Conservation (phyloP, 441 rosid genomes). For the Rhodomyrtus psidioides region DNA sequence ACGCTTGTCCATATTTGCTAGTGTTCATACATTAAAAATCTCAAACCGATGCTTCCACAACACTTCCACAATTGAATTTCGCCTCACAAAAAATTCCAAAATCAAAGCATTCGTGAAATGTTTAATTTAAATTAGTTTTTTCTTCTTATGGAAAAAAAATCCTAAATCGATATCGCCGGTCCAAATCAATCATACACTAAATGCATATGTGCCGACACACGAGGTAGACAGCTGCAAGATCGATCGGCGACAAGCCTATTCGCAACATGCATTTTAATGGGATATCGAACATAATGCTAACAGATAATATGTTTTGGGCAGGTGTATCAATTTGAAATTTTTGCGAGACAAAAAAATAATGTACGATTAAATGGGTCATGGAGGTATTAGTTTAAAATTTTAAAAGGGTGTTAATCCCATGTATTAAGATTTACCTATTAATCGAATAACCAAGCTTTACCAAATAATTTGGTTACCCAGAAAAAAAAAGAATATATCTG, state of each 20-base stretch:
- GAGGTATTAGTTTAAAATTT: fast-evolving
- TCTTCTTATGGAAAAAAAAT: background rate
- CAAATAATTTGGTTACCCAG: background rate
- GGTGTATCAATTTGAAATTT: background rate
- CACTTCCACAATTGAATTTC: too few relatives aligned
- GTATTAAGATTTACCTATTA: background rate
- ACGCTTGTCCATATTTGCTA: background rate
- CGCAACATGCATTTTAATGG: background rate
- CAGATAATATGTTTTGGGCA: fast-evolving
- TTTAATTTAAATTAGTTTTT: background rate
- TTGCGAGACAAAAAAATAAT: background rate
- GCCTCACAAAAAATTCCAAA: background rate
- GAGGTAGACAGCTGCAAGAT: too few relatives aligned
- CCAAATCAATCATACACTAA: background rate
- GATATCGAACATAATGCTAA: fast-evolving
- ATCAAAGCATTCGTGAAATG: fast-evolving
- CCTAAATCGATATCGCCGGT: fast-evolving
- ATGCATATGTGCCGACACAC: fast-evolving
- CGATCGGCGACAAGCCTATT: too few relatives aligned
- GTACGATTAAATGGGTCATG: fast-evolving
- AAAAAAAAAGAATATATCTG: background rate
- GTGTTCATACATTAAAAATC: background rate
- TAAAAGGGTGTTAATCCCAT: fast-evolving
- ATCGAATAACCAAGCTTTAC: background rate
- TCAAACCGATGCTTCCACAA: fast-evolving